Conservation (phyloP, 148 eudicot species). For the Rhododendron ovatum region DNA sequence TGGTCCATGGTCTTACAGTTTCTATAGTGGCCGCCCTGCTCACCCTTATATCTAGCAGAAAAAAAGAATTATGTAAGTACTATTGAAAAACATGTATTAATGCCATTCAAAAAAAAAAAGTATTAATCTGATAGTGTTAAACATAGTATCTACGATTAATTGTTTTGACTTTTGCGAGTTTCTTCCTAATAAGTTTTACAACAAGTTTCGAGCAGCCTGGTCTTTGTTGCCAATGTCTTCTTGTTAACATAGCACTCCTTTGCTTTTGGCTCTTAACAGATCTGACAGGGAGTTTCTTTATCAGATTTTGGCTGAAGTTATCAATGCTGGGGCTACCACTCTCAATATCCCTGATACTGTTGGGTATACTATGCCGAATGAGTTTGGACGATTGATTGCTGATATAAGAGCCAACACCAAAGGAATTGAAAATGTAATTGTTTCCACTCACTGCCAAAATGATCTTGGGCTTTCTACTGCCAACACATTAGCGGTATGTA, state of each 20-base stretch:
- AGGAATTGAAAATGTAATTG: constrained; percentile 83
- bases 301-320: constrained; percentile 79
- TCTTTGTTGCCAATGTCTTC: not conserved
- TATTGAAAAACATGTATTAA: not conserved
- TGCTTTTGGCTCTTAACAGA: constrained; percentile 36
- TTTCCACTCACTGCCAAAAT: constrained; percentile 95
- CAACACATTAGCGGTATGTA: constrained; percentile 74
- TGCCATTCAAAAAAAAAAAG: no score
- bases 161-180: not conserved
- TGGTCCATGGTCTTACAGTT: not conserved
- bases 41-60: not conserved
- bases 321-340: constrained; percentile 94
- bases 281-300: constrained; percentile 88
- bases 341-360: constrained; percentile 91
- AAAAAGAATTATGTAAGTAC: not conserved
- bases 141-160: not conserved
- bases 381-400: constrained; percentile 84
- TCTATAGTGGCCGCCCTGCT: not conserved
- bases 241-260: not conserved
- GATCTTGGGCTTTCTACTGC: constrained; percentile 97
- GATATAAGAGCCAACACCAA: constrained; percentile 86
- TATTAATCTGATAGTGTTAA: not conserved
- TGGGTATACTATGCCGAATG: constrained; percentile 64
- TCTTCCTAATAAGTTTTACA: not conserved
- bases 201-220: not conserved